Base-by-base conservation (phyloP, 805 yeast genomes). In the Henningerozyma blattae region DNA sequence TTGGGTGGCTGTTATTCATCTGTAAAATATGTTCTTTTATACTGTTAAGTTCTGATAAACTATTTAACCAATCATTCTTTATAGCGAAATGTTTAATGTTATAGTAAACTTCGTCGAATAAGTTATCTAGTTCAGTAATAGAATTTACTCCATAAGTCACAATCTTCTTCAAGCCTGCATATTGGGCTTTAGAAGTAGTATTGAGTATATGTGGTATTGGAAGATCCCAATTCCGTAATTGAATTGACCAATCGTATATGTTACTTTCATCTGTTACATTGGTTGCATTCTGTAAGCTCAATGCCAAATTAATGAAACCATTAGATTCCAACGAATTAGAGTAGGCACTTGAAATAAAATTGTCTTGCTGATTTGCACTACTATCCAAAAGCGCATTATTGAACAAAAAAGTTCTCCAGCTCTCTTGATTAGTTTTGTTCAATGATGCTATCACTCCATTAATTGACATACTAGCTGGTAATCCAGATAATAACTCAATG, bases 151-250 rank as follows among this genome's bases (percentile, higher is more conserved):
- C 34, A 15, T 34, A 34, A 13, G 16, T 18, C 3, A 61, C 63
- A 4, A 73, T 44, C 4, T 50, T 48, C 42, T 71, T 76, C 39
- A 80, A 56, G 1, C 72, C 49, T 4, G 62, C 59, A 47, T 78
- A 84, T 2, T 77, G 54, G 2, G 63, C 57, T 29, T 67, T 68
- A 30, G 70, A 63, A 27, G 64, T 69, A 1, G 61, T 52, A 0
- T 34, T 33, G 0, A 67, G 49, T 0, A 38, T 42, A 3, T 47
- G 50, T 1, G 76, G 64, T 0, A 50, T 40, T 0, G 93, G 83
- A 1, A 81, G 39, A 34, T 78, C 79, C 96, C 96, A 87, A 32
- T 72, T 70, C 28, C 68, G 70, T 27, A 87, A 54, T 47, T 80
- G 80, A 85, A 95, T 78, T 1, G 76, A 70, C 72, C 85, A 76